A percentile compares a stretch with the other conserved stretches of the same genome.
Evolutionary conservation across 179 eudicot genomes (phyloP).

Genomic region (Heliamphora ciliata): DNA sequence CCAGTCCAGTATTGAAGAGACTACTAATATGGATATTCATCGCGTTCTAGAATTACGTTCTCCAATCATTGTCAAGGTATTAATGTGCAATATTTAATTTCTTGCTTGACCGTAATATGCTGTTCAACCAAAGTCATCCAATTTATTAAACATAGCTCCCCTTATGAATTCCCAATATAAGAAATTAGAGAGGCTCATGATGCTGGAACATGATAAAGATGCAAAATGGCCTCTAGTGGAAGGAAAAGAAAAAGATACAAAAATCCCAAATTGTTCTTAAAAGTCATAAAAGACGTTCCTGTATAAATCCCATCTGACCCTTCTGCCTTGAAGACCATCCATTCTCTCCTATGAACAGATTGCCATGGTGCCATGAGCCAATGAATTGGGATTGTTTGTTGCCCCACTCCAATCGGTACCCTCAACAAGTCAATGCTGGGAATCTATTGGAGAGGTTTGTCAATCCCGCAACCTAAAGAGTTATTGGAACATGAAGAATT

Average conservation of each 20-base stretch:
- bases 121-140: neutral
- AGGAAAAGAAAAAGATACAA: neutral
- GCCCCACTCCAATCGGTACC: neutral
- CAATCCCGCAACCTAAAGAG: neutral
- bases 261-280: neutral
- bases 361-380: neutral
- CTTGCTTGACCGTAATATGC: neutral
- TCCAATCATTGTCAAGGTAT: slow-evolving; percentile 85
- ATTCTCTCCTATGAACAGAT: neutral
- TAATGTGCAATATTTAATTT: neutral
- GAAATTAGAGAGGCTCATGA: too few species aligned
- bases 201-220: neutral
- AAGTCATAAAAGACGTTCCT: neutral
- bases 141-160: neutral
- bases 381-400: neutral
- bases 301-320: neutral
- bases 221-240: neutral
- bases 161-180: neutral
- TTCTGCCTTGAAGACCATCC: neutral
- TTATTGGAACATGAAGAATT: neutral
- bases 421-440: neutral
- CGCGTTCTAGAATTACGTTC: slow-evolving; percentile 87
- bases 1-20: slow-evolving; percentile 64
- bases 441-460: neutral
- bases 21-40: slow-evolving; percentile 81